Evolutionary conservation across 257 asterid genomes (phyloP).

Genomic region (Ophiorrhiza pumila): DNA sequence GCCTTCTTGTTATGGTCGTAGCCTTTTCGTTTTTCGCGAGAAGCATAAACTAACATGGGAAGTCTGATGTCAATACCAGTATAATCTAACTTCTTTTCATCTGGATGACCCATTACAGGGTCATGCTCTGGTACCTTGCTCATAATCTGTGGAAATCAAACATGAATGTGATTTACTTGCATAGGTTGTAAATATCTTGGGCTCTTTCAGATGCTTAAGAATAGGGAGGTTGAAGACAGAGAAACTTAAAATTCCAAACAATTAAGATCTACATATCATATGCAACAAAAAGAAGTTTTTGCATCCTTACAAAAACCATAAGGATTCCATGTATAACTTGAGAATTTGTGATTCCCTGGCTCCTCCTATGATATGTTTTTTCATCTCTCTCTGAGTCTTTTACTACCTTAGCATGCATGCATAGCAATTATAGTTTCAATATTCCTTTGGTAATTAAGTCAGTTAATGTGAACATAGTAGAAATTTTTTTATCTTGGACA

Average conservation of each 20-base stretch:
- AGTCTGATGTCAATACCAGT: constrained; percentile 73
- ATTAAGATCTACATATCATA: background rate
- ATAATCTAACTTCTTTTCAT: constrained; percentile 66
- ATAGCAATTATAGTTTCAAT: background rate
- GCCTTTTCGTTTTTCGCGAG: constrained; percentile 85
- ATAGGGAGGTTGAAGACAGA: background rate
- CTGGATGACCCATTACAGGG: constrained; percentile 71
- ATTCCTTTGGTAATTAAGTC: background rate
- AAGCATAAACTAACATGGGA: constrained; percentile 91
- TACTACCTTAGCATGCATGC: background rate
- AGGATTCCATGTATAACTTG: too few relatives aligned
- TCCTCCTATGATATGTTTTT: too few relatives aligned
- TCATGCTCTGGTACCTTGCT: constrained; percentile 85
- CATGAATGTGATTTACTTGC: background rate
- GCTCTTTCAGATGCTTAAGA: background rate
- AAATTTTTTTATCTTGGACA: background rate
- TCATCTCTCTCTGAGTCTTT: background rate
- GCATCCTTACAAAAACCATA: background rate
- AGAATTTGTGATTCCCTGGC: too few relatives aligned
- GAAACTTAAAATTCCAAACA: background rate
- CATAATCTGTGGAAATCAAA: constrained; percentile 54
- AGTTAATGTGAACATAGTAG: background rate
- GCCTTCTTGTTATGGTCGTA: constrained; percentile 97
- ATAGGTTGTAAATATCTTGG: background rate
- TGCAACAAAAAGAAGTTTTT: background rate